Conservation (phyloP, 306 rosid genomes). For the Gillenia trifoliata region DNA sequence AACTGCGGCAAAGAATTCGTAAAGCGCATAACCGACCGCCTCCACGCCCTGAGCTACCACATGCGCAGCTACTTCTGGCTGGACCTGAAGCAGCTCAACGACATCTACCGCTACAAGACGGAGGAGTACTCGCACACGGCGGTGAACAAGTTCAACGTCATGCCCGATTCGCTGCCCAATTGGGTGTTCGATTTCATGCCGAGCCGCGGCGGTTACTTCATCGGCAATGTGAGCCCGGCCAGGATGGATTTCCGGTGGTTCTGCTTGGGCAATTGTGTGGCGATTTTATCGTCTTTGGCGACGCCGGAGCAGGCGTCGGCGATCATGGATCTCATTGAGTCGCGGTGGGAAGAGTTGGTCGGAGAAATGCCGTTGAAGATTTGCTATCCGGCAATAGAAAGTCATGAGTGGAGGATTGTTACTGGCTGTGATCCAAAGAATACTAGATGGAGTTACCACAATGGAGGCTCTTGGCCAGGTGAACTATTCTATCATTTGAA, state of each 20-base stretch:
- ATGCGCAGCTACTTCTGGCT: slow-evolving; percentile 35
- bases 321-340: slow-evolving; percentile 36
- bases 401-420: slow-evolving; percentile 26
- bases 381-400: slow-evolving; percentile 28
- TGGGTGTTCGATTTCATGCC: slow-evolving; percentile 44
- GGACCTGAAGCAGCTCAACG: slow-evolving; percentile 33
- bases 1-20: slow-evolving; percentile 24
- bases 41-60: slow-evolving; percentile 31
- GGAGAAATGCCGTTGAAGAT: slow-evolving; percentile 40
- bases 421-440: slow-evolving; percentile 41
- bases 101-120: slow-evolving; percentile 37
- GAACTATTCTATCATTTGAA: background rate
- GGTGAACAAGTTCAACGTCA: slow-evolving; percentile 39
- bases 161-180: slow-evolving; percentile 34
- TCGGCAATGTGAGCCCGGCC: slow-evolving; percentile 39
- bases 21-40: slow-evolving; percentile 22
- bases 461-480: slow-evolving; percentile 50
- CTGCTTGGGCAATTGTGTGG: slow-evolving; percentile 36
- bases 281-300: slow-evolving; percentile 33
- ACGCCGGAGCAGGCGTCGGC: slow-evolving; percentile 35
- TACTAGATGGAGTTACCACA: slow-evolving; percentile 41
- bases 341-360: slow-evolving; percentile 36
- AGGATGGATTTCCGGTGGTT: slow-evolving; percentile 45
- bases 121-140: slow-evolving; percentile 44
- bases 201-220: slow-evolving; percentile 34